Evolutionary conservation across 2,329 filamentous ascomycete species (phyloP), one percentile per base, ranked within the genome.

Genomic region (Beauveria australis): DNA sequence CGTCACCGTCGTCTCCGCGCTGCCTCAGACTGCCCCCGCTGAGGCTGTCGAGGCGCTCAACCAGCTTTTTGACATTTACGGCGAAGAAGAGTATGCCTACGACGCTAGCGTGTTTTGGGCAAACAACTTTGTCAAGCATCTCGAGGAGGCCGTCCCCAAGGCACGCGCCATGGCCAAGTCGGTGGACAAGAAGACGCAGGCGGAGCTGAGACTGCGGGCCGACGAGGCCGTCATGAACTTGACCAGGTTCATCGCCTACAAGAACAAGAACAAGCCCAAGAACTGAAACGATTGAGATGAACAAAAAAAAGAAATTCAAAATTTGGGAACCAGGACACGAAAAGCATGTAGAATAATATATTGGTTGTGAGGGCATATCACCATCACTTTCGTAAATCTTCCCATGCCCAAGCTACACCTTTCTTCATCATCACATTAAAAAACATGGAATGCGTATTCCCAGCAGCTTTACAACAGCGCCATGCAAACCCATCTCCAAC

Each of bases 21-120:
- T 82, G 19, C 81, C 84, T 5, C 74, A 79, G 49, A 81, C 80
- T 1, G 76, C 82, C 1, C 72, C 78, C 1, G 85, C 84, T 2
- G 83, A 87, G 51, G 77, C 78, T 5, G 78, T 89, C 37, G 86
- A 89, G 72, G 82, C 84, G 18, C 73, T 89, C 48, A 84, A 88
- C 71, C 84, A 87, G 70, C 64, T 89, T 19, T 87, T 87, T 65
- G 86, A 89, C 65, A 78, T 89, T 8, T 89, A 89, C 71, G 81
- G 79, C 28, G 83, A 89, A 68, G 83, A 85, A 69, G 77, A 76
- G 14, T 78, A 75, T 59, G 74, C 78, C 12, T 86, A 81, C 68
- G 86, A 89, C 68, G 76, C 74, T 61, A 78, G 81, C 28, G 85
- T 89, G 2, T 89, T 88, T 71, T 87, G 85, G 81, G 78, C 79